Evolutionary conservation across 1,284 basidiomycete species (phyloP).

Genomic region (Paramarasmius palmivorus): DNA sequence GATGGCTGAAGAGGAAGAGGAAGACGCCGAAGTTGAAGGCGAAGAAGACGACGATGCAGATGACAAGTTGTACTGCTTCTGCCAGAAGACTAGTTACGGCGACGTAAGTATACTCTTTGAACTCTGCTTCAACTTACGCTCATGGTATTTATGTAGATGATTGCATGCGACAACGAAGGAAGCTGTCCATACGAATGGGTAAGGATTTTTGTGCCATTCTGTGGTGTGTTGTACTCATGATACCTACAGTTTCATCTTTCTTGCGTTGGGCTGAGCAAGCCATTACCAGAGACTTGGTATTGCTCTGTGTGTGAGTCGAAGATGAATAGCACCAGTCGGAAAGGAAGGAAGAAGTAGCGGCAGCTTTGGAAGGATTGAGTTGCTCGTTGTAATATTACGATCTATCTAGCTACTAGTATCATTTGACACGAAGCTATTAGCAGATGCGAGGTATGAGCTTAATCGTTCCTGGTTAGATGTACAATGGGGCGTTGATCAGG

Average conservation of each 20-base stretch:
- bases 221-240: conserved; percentile 1
- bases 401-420: no score
- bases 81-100: conserved; percentile 48
- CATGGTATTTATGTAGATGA: conserved; percentile 33
- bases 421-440: no score
- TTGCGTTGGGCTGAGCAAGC: conserved; percentile 44
- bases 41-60: conserved; percentile 34
- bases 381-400: no score
- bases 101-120: conserved; percentile 32
- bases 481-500: no score
- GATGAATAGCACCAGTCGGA: conserved; percentile 15
- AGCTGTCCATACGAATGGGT: conserved; percentile 50
- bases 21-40: conserved; percentile 31
- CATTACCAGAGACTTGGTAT: conserved; percentile 46
- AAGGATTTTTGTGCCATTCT: conserved; percentile 14
- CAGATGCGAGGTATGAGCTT: no score
- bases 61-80: conserved; percentile 47
- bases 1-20: conserved; percentile 23
- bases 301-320: conserved; percentile 38
- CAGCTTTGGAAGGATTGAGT: no score
- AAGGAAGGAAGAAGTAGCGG: conserved; percentile 21
- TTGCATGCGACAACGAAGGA: conserved; percentile 47
- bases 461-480: no score
- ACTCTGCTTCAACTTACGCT: background rate
- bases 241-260: conserved; percentile 41